phyloP scores from a whole-genome alignment of 78 protist genomes.

The Dictyostelium capitatum region DNA sequence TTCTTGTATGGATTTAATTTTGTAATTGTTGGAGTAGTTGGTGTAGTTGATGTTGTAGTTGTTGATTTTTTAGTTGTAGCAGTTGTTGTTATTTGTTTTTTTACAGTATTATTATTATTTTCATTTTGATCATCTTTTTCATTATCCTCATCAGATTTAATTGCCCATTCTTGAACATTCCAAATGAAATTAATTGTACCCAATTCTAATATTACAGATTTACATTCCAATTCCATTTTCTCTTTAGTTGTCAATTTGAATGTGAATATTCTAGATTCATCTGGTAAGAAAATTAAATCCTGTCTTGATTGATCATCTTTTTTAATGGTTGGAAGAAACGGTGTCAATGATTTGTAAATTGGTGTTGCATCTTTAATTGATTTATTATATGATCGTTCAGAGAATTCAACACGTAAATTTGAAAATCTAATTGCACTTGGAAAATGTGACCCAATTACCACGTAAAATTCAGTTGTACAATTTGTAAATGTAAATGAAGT shows the following conservation, averaged over 20 bases:
- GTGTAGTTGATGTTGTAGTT: neutral
- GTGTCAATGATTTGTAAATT: neutral
- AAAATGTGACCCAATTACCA: conserved; percentile 74
- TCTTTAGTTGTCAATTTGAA: conserved; percentile 44
- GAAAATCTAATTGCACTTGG: conserved; percentile 67
- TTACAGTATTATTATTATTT: neutral
- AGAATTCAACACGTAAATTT: conserved; percentile 4
- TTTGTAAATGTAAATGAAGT: conserved; percentile 45
- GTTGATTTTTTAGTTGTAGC: neutral
- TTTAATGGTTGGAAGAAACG: neutral
- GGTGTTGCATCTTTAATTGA: neutral
- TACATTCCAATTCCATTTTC: conserved; percentile 72
- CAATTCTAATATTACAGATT: conserved; percentile 52
- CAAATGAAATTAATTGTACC: conserved; percentile 54
- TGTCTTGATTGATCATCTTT: conserved; percentile 17
- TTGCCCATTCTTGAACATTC: conserved; percentile 81
- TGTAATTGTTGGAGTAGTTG: neutral
- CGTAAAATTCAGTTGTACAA: conserved; percentile 62
- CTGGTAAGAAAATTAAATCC: conserved; percentile 64
- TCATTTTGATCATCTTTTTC: neutral
- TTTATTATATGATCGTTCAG: conserved; percentile 48
- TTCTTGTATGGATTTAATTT: conserved; percentile 73
- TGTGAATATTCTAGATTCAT: conserved; percentile 67
- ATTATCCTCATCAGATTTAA: conserved; percentile 60
- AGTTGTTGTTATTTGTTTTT: neutral